These are phyloP conservation scores for Chaetomium cochliodes DNA, from an alignment of 495 filamentous ascomycete genomes.

Conservation along the genomic window DNA sequence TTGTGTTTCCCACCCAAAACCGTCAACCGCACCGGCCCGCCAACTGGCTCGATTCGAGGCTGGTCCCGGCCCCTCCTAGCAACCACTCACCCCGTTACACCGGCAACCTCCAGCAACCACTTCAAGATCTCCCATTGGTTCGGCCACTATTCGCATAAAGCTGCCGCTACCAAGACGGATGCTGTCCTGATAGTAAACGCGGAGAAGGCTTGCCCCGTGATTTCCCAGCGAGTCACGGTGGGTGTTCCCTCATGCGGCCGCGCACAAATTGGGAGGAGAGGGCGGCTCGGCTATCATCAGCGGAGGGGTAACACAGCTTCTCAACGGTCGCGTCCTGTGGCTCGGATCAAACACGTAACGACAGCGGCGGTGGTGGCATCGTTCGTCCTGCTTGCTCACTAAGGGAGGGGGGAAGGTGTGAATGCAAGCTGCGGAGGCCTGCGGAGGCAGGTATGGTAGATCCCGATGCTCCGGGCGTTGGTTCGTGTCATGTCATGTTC, in stretches of 20 bases:
- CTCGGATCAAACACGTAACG: background rate
- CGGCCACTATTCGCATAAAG: background rate
- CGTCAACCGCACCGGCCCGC: background rate
- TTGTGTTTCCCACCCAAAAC: slow-evolving; percentile 15
- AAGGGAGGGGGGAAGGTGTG: background rate
- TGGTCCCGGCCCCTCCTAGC: background rate
- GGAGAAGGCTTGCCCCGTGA: background rate
- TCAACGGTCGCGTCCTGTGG: background rate
- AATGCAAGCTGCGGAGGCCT: background rate
- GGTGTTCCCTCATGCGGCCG: background rate
- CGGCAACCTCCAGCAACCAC: background rate
- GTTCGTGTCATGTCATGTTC: background rate
- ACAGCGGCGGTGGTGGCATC: background rate
- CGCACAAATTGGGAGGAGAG: background rate
- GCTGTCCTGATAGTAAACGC: background rate
- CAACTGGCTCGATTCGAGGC: background rate
- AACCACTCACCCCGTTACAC: slow-evolving; percentile 6
- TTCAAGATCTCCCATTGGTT: background rate
- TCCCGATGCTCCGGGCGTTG: slow-evolving; percentile 3
- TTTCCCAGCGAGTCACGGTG: background rate
- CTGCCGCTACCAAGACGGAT: background rate
- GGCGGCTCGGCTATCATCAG: background rate
- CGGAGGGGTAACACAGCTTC: background rate
- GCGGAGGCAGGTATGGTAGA: background rate
- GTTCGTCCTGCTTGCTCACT: background rate